These are phyloP conservation scores for Mycena amicta DNA, from an alignment of 768 basidiomycete species.

Conservation along the genomic window DNA sequence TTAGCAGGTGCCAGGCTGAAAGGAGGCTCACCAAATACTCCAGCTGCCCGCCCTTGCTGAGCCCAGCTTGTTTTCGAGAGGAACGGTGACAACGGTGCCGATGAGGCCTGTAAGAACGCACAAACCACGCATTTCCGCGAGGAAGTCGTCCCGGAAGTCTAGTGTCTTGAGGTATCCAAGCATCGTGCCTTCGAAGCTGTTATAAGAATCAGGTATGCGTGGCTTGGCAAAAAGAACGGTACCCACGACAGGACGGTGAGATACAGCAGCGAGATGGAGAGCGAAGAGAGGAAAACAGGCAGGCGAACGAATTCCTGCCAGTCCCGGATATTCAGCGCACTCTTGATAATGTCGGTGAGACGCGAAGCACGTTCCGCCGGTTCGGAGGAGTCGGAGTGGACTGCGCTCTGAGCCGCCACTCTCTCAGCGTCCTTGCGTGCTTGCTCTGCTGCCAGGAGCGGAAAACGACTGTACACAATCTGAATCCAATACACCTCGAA, in stretches of 20 bases:
- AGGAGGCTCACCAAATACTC: slow-evolving; percentile 45
- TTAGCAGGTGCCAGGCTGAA: not conserved
- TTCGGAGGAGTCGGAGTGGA: not conserved
- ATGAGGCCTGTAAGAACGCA: slow-evolving; percentile 48
- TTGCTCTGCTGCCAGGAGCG: slow-evolving; percentile 32
- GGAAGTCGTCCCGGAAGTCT: slow-evolving; percentile 46
- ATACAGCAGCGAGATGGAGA: slow-evolving; percentile 47
- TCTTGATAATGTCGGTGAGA: not conserved
- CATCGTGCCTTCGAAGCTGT: slow-evolving; percentile 55
- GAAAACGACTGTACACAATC: slow-evolving; percentile 41
- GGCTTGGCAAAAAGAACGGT: slow-evolving; percentile 3
- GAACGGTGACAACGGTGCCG: slow-evolving; percentile 48
- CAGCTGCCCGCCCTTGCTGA: slow-evolving; percentile 51
- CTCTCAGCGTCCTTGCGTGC: slow-evolving; percentile 18
- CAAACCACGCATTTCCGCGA: slow-evolving; percentile 51
- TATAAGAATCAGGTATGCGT: not conserved
- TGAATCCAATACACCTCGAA: slow-evolving; percentile 49
- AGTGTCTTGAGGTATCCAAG: slow-evolving; percentile 50
- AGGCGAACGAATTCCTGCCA: slow-evolving; percentile 42
- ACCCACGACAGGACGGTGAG: slow-evolving; percentile 42
- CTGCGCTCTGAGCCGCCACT: not conserved
- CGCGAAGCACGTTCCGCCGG: not conserved
- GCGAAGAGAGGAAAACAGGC: slow-evolving; percentile 43
- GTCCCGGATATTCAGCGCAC: slow-evolving; percentile 24
- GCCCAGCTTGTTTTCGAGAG: slow-evolving; percentile 44